Evolutionary conservation across 345 rosid species (phyloP).

Genomic region (Eucalyptus victrix): DNA sequence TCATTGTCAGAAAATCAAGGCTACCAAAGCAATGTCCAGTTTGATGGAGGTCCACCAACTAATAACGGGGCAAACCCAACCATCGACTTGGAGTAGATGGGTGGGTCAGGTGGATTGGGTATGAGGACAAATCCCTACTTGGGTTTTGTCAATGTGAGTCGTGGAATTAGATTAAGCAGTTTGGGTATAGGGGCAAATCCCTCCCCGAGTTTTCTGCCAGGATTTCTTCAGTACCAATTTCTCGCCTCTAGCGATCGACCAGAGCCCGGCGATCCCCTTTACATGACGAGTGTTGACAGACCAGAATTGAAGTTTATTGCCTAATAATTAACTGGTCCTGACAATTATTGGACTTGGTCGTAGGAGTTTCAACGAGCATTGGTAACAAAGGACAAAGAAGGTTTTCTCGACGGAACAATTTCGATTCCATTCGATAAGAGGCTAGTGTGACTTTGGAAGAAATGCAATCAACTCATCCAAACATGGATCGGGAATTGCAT

Average conservation of each 20-base stretch:
- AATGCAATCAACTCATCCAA: too few species aligned
- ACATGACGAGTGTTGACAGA: fast-evolving
- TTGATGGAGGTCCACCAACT: too few species aligned
- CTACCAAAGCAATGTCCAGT: too few species aligned
- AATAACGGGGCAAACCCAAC: too few species aligned
- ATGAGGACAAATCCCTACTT: too few species aligned
- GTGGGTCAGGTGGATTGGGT: fast-evolving
- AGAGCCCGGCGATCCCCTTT: fast-evolving
- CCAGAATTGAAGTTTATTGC: fast-evolving
- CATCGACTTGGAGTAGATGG: fast-evolving
- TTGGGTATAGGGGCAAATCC: fast-evolving
- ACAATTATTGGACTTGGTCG: too few species aligned
- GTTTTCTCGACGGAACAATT: fast-evolving
- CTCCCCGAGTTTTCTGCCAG: fast-evolving
- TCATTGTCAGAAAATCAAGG: fast-evolving
- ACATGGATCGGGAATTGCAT: too few species aligned
- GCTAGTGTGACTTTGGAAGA: fast-evolving
- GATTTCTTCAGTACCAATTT: too few species aligned
- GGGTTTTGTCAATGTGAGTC: too few species aligned
- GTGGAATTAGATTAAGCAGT: too few species aligned
- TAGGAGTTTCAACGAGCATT: fast-evolving
- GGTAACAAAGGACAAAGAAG: too few species aligned
- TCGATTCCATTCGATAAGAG: too few species aligned
- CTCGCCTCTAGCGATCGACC: fast-evolving
- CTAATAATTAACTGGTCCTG: fast-evolving